Conservation (phyloP, 2,329 filamentous ascomycete species). For the Magnaporthiopsis rhizophila region DNA sequence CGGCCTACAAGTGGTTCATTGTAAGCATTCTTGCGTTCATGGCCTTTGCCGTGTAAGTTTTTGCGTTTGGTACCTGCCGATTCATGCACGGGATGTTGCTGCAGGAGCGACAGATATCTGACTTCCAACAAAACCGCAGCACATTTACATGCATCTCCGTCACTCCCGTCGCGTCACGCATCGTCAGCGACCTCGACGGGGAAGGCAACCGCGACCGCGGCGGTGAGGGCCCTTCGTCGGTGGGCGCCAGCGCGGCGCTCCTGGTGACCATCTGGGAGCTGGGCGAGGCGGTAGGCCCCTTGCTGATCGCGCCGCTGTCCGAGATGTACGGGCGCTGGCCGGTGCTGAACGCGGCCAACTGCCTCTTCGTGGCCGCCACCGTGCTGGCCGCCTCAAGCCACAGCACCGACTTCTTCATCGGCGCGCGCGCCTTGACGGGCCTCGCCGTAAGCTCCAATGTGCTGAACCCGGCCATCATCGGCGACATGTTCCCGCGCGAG, state of each 20-base stretch:
- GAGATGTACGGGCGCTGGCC: constrained; percentile 51
- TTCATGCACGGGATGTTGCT: too few species aligned
- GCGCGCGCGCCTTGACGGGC: constrained; percentile 60
- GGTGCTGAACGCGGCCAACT: constrained; percentile 45
- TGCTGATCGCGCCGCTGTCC: constrained; percentile 54
- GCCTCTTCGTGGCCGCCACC: constrained; percentile 41
- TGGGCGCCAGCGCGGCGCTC: constrained; percentile 42
- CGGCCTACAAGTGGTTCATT: constrained; percentile 43
- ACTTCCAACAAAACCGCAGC: constrained; percentile 21
- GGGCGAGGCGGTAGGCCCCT: constrained; percentile 53
- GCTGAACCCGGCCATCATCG: constrained; percentile 56
- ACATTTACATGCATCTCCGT: constrained; percentile 51
- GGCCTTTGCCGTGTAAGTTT: constrained; percentile 46
- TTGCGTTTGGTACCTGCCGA: too few species aligned
- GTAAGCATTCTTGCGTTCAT: constrained; percentile 44
- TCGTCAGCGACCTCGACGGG: constrained; percentile 38
- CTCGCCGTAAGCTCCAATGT: constrained; percentile 55
- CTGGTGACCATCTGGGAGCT: constrained; percentile 66
- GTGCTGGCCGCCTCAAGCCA: constrained; percentile 20
- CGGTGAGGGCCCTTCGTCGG: constrained; percentile 21
- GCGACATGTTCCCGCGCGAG: constrained; percentile 51
- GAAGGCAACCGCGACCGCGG: constrained; percentile 15
- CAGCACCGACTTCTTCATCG: constrained; percentile 51
- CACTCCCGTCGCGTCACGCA: constrained; percentile 43
- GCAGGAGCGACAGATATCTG: neutral